Evolutionary conservation across 192 early-diverging fungal species (phyloP).

Genomic region (Backusella tarrabulga): DNA sequence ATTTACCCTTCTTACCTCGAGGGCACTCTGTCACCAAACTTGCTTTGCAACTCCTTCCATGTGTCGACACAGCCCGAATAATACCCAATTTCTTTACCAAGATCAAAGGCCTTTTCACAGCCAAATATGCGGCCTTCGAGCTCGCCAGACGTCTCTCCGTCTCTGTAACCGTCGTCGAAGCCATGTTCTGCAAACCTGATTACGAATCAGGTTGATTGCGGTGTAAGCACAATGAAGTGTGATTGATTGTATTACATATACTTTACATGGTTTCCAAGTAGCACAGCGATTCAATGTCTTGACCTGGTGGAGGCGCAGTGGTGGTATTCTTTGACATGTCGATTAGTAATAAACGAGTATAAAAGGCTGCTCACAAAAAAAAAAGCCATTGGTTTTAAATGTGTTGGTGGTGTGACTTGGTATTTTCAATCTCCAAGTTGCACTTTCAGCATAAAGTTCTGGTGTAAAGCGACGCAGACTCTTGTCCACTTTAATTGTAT

Average conservation of each 20-base stretch:
- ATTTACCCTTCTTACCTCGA: constrained; percentile 36
- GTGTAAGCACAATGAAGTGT: neutral
- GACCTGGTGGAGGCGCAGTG: constrained; percentile 39
- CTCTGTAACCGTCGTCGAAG: constrained; percentile 50
- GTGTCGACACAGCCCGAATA: constrained; percentile 49
- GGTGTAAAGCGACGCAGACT: neutral
- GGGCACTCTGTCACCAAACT: constrained; percentile 35
- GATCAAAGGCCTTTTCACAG: constrained; percentile 55
- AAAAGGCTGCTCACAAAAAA: neutral
- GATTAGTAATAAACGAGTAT: neutral
- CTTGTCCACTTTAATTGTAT: too few species aligned
- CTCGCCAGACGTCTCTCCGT: constrained; percentile 46
- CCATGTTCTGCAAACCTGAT: constrained; percentile 57
- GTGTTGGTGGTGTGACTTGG: neutral
- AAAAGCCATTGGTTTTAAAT: neutral
- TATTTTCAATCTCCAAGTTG: neutral
- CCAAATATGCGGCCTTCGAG: constrained; percentile 56
- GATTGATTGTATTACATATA: neutral
- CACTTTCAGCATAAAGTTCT: neutral
- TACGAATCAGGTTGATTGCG: neutral
- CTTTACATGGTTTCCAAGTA: constrained; percentile 31
- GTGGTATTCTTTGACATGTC: neutral
- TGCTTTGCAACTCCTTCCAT: constrained; percentile 40
- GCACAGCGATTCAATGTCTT: constrained; percentile 26
- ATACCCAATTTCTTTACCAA: constrained; percentile 54